A percentile compares a stretch with the other conserved stretches of the same genome.
These are phyloP conservation scores for Suillus cothurnatus DNA, from an alignment of 768 basidiomycete genomes.

Conservation along the genomic window DNA sequence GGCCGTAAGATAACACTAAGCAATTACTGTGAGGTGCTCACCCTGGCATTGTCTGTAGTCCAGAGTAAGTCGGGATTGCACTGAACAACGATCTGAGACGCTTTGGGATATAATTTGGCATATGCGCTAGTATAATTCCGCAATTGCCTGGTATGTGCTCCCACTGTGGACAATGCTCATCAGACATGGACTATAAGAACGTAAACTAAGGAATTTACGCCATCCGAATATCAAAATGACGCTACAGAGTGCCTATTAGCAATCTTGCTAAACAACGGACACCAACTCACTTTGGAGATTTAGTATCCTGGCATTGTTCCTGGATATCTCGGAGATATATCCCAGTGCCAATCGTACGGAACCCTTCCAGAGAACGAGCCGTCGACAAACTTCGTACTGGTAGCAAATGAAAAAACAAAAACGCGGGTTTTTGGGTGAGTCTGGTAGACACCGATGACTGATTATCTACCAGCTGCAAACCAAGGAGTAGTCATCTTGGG, in stretches of 20 bases:
- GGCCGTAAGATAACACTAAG: background rate
- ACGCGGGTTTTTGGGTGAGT: background rate
- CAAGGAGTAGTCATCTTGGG: background rate
- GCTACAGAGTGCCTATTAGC: constrained; percentile 7
- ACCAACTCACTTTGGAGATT: constrained; percentile 24
- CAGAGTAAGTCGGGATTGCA: constrained; percentile 24
- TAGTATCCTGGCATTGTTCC: background rate
- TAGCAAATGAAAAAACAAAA: background rate
- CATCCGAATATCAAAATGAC: constrained; percentile 33
- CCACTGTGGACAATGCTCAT: constrained; percentile 19
- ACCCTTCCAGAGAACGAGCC: background rate
- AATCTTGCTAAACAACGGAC: background rate
- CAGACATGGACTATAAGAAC: background rate
- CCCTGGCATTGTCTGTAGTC: constrained; percentile 15
- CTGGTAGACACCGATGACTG: background rate
- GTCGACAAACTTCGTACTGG: background rate
- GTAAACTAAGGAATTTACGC: constrained; percentile 16
- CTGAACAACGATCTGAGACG: constrained; percentile 30
- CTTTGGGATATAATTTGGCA: constrained; percentile 26
- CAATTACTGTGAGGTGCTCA: constrained; percentile 5
- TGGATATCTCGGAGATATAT: background rate
- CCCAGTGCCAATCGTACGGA: background rate
- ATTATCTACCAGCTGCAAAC: background rate
- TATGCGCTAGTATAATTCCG: constrained; percentile 26
- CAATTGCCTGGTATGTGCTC: constrained; percentile 28